A percentile compares a stretch with the other conserved stretches of the same genome.
Evolutionary conservation across 116 monocot species (phyloP).

Genomic region (Cymodocea nodosa): DNA sequence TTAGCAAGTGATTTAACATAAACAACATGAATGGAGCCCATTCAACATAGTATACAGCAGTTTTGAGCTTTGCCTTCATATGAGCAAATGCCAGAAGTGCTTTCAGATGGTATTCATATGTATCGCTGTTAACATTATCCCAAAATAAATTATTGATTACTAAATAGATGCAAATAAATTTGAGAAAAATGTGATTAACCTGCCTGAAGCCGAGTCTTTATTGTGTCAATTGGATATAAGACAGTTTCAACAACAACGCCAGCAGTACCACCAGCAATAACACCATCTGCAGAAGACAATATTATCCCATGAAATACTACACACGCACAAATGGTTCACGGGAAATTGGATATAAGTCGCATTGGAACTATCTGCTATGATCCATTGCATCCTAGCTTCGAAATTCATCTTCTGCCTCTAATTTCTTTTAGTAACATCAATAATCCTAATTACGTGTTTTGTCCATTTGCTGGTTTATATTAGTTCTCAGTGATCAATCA

Average conservation of each 20-base stretch:
- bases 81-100: too few species aligned
- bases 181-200: constrained; percentile 18
- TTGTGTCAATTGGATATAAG: constrained; percentile 95
- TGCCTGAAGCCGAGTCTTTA: constrained; percentile 99
- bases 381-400: neutral
- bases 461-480: neutral
- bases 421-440: neutral
- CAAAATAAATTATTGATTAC: too few species aligned
- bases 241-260: constrained; percentile 92
- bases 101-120: too few species aligned
- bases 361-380: neutral
- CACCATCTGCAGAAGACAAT: constrained; percentile 60
- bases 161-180: neutral
- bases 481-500: neutral
- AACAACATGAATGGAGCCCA: too few species aligned
- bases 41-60: too few species aligned
- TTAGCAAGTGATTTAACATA: too few species aligned
- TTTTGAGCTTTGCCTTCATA: too few species aligned
- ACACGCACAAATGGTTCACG: neutral
- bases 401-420: neutral
- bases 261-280: constrained; percentile 83
- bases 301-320: neutral
- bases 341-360: neutral
- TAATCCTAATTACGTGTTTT: neutral
- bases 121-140: too few species aligned